Evolutionary conservation across 345 rosid species (phyloP).

Genomic region (Gossypioides kirkii): DNA sequence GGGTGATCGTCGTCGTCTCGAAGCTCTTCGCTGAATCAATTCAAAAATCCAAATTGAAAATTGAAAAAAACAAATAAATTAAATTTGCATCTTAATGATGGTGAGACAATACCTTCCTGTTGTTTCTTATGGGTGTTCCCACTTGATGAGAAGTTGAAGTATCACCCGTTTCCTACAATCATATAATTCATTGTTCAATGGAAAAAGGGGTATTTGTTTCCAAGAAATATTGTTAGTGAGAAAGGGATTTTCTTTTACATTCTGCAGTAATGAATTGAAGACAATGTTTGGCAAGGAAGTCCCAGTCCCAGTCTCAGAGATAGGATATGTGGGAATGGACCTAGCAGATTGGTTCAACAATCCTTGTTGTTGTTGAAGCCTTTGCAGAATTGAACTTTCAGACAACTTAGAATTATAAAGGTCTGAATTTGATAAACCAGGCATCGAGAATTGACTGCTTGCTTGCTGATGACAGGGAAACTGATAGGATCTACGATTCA

Average conservation of each 20-base stretch:
- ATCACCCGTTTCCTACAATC: background rate
- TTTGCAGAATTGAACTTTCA: background rate
- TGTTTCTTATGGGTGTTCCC: background rate
- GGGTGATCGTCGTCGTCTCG: background rate
- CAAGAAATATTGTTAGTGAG: background rate
- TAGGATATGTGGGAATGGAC: background rate
- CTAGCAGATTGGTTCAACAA: background rate
- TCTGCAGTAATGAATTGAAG: slow-evolving; percentile 4
- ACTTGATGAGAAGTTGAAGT: background rate
- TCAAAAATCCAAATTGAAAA: background rate
- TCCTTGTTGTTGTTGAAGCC: slow-evolving; percentile 11
- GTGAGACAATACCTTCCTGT: background rate
- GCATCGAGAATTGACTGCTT: background rate
- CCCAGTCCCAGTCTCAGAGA: background rate
- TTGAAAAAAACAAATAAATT: background rate
- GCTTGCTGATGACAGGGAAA: background rate
- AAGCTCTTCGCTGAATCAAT: slow-evolving; percentile 7
- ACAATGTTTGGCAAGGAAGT: background rate
- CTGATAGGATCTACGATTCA: too few species aligned
- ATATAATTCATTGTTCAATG: background rate
- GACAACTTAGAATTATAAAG: background rate
- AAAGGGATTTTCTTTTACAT: slow-evolving; percentile 3
- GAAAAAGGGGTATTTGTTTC: background rate
- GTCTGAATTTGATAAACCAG: background rate
- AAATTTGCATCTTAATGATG: background rate